A percentile compares a stretch with the other conserved stretches of the same genome.
Evolutionary conservation across 2,329 filamentous ascomycete genomes (phyloP).

Genomic region (Dactylella cylindrospora): DNA sequence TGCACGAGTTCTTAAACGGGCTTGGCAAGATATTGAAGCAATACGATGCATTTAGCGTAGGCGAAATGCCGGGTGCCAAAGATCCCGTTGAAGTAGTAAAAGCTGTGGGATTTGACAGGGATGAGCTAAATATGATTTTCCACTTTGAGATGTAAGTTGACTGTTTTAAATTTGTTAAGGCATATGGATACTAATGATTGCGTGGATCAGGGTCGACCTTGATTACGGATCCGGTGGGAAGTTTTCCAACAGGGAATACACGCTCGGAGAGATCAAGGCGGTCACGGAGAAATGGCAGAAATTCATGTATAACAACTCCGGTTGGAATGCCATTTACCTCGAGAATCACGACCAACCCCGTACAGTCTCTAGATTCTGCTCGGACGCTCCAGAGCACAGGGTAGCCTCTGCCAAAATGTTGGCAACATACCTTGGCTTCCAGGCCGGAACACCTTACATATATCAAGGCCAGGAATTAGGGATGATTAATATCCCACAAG

Average conservation of each 20-base stretch:
- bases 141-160: constrained; percentile 65
- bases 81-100: constrained; percentile 58
- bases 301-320: constrained; percentile 62
- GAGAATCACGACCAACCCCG: constrained; percentile 69
- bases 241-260: constrained; percentile 55
- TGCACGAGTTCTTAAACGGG: constrained; percentile 68
- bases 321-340: constrained; percentile 67
- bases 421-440: constrained; percentile 60
- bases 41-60: constrained; percentile 70
- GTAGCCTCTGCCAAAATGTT: constrained; percentile 64
- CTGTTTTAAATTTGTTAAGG: no score
- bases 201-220: constrained; percentile 55
- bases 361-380: constrained; percentile 59
- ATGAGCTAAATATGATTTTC: constrained; percentile 71
- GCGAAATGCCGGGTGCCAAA: constrained; percentile 62
- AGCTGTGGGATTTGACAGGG: constrained; percentile 60
- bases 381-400: constrained; percentile 54
- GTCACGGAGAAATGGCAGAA: constrained; percentile 62
- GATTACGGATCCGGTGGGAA: constrained; percentile 56
- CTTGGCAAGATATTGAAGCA: constrained; percentile 64
- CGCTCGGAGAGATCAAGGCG: constrained; percentile 58
- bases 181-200: no score
- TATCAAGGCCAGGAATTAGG: constrained; percentile 71
- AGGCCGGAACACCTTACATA: constrained; percentile 66
- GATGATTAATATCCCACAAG: constrained; percentile 62